Base-by-base conservation (phyloP, 139 green algal species). In the Coccomyxa sp. region DNA sequence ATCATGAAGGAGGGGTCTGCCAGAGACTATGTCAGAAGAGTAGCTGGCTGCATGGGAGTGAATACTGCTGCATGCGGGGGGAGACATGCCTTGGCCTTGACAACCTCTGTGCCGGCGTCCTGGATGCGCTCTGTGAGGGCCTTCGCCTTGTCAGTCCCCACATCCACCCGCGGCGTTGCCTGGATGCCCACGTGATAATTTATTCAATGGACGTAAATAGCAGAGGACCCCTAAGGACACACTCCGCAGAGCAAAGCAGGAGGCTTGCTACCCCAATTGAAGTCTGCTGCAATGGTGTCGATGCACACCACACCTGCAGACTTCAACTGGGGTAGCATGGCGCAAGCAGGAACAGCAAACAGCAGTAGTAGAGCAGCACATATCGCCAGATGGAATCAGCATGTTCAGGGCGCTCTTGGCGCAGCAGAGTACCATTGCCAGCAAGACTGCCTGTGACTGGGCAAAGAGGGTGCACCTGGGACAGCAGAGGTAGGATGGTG, bases 61-160 rank as follows among this genome's bases (percentile, higher is more conserved):
- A n/a, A n/a, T n/a, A n/a, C n/a, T n/a, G n/a, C n/a, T n/a, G n/a
- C n/a, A n/a, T n/a, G n/a, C n/a, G n/a, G n/a, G n/a, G n/a, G n/a
- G n/a, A n/a, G n/a, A n/a, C n/a, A n/a, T n/a, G 70, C 75, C 84
- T 96, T 95, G 58, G 92, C 94, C 69, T 98, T 86, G 9, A 99
- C 95, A 54, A 99, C 96, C 85, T 99, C 97, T 8, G 97, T 99
- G 73, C 97, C 97, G 1, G 95, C 97, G 79, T 99, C 92, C 86
- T 99, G 96, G 82, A 98, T 98, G 77, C 93, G 87, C 35, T 79
- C 81, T 39, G 88, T 96, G 16, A 97, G 83, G 16, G 83, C 83
- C 34, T 89, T 84, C 14, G 81, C 72, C 70, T 85, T 80, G 0
- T 85, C 82, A 24, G 83, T 55, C 7, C 78, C 81, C 74, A 95